Percentiles rank a stretch among this genome's conserved stretches.
Evolutionary conservation across 139 green algal genomes (phyloP).

Genomic region (Pleodorina starrii): DNA sequence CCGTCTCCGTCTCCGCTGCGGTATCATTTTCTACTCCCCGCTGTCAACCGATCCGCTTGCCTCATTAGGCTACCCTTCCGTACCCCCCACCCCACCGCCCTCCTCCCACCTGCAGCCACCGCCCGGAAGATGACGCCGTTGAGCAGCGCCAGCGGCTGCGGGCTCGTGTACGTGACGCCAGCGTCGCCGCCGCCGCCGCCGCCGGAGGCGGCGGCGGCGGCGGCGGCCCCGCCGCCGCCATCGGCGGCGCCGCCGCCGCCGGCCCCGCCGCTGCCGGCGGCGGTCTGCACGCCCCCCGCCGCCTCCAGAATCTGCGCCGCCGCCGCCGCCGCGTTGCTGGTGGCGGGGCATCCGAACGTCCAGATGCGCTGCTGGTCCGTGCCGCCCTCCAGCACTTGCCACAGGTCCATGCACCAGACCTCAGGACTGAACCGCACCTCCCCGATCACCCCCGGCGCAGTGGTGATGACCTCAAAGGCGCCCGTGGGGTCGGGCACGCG

Average conservation of each 20-base stretch:
- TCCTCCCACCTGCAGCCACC: slow-evolving; percentile 44
- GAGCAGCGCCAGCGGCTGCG: slow-evolving; percentile 49
- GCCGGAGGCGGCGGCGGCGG: not conserved
- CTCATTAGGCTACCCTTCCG: too few relatives aligned
- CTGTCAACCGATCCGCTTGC: too few relatives aligned
- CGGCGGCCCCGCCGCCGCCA: not conserved
- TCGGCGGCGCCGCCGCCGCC: not conserved
- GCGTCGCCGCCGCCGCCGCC: not conserved
- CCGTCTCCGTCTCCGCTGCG: too few relatives aligned
- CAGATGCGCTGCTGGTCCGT: slow-evolving; percentile 53
- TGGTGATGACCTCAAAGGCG: slow-evolving; percentile 16
- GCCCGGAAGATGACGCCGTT: slow-evolving; percentile 48
- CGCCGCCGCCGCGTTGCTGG: not conserved
- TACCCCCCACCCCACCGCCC: too few relatives aligned
- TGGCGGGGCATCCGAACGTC: slow-evolving; percentile 46
- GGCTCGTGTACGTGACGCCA: slow-evolving; percentile 45
- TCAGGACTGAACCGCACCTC: slow-evolving; percentile 27
- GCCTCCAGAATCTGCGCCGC: not conserved
- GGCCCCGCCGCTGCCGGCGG: not conserved
- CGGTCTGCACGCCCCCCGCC: not conserved
- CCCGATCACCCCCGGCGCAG: slow-evolving; percentile 28
- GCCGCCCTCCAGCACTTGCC: slow-evolving; percentile 39
- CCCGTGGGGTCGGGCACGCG: slow-evolving; percentile 13
- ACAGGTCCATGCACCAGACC: slow-evolving; percentile 51
- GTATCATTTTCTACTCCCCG: too few relatives aligned